Evolutionary conservation across 352 stramenopile species (phyloP).

Genomic region (Phytophthora multivora): DNA sequence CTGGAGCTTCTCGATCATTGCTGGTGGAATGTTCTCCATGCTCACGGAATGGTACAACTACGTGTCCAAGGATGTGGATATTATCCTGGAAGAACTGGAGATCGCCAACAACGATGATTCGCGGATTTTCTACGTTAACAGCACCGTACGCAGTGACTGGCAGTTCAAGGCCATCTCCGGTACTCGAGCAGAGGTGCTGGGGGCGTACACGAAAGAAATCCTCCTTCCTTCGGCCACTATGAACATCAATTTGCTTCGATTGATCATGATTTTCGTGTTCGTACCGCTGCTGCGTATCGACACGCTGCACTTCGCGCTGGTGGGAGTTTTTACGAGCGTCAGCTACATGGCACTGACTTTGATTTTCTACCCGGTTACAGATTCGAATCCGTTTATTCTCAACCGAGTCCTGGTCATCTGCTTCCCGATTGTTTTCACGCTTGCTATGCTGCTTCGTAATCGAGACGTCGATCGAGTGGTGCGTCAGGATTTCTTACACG

Average conservation of each 20-base stretch:
- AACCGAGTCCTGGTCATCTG: conserved; percentile 72
- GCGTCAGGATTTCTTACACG: conserved; percentile 80
- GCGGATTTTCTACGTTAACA: conserved; percentile 67
- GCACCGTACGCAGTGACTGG: conserved; percentile 48
- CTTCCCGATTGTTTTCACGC: conserved; percentile 70
- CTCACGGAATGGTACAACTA: conserved; percentile 84
- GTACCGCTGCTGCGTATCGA: conserved; percentile 77
- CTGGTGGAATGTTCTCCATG: conserved; percentile 83
- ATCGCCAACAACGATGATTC: conserved; percentile 37
- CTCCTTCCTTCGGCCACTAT: conserved; percentile 70
- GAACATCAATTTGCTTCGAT: conserved; percentile 81
- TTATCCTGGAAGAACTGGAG: conserved; percentile 65
- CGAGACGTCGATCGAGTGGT: conserved; percentile 79
- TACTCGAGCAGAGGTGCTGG: conserved; percentile 60
- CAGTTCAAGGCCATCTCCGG: conserved; percentile 60
- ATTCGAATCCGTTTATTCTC: conserved; percentile 64
- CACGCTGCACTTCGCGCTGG: conserved; percentile 68
- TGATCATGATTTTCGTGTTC: conserved; percentile 82
- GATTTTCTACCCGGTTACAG: conserved; percentile 67
- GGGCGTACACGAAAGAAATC: conserved; percentile 68
- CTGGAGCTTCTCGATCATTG: conserved; percentile 78
- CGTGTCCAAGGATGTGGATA: conserved; percentile 66
- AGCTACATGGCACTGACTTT: conserved; percentile 69
- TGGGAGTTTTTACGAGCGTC: conserved; percentile 55
- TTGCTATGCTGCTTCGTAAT: conserved; percentile 75